A percentile compares a stretch with the other conserved stretches of the same genome.
These are phyloP conservation scores for Talaromyces sp. DNA, from an alignment of 2,329 filamentous ascomycete species.

Conservation along the genomic window DNA sequence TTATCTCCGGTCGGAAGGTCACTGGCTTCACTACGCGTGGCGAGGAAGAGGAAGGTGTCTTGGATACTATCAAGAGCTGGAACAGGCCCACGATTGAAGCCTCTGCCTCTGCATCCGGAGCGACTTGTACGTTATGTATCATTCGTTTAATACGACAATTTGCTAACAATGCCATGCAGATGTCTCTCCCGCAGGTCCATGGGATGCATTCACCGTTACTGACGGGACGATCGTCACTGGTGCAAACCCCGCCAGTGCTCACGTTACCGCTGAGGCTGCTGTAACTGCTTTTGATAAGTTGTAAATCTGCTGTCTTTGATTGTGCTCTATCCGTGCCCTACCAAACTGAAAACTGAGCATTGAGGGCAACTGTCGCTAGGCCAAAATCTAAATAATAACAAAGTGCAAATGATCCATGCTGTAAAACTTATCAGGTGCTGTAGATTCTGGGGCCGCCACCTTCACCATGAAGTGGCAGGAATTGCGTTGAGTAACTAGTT, in stretches of 20 bases:
- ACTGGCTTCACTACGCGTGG: slow-evolving; percentile 38
- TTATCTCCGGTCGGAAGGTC: slow-evolving; percentile 32
- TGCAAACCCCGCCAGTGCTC: slow-evolving; percentile 40
- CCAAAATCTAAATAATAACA: too few species aligned
- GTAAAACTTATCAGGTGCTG: too few species aligned
- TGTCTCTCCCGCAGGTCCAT: slow-evolving; percentile 21
- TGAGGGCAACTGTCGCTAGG: too few species aligned
- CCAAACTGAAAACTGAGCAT: too few species aligned
- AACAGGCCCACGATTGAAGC: slow-evolving; percentile 28
- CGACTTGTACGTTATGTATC: slow-evolving; percentile 31
- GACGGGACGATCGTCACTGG: slow-evolving; percentile 41
- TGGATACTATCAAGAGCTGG: slow-evolving; percentile 32
- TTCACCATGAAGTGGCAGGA: too few species aligned
- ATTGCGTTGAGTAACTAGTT: too few species aligned
- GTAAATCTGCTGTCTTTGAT: too few species aligned
- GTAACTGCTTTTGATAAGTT: slow-evolving; percentile 37
- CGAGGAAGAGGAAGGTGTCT: slow-evolving; percentile 31
- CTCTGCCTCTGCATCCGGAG: slow-evolving; percentile 25
- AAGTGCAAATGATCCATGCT: too few species aligned
- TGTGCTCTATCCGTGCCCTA: too few species aligned
- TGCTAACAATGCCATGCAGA: too few species aligned
- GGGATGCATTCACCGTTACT: slow-evolving; percentile 28
- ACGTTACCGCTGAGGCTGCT: slow-evolving; percentile 34
- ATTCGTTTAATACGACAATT: too few species aligned
- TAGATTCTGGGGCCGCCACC: too few species aligned